Percentiles rank a stretch among this genome's conserved stretches.
Evolutionary conservation across 805 yeast species (phyloP).

Genomic region (Cyberlindnera maritima): DNA sequence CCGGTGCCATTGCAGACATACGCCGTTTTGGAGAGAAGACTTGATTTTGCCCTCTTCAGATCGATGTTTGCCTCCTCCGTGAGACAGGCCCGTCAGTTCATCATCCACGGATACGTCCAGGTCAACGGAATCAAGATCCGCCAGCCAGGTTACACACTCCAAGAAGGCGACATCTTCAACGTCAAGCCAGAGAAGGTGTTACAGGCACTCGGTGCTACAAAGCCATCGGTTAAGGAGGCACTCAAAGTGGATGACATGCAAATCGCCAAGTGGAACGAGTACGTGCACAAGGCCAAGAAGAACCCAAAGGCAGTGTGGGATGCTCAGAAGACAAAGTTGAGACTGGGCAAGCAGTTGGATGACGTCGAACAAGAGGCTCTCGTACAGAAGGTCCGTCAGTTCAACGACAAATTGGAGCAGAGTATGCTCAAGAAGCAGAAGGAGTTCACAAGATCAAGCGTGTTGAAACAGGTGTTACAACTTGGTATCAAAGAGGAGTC

Average conservation of each 20-base stretch:
- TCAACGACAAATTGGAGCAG: slow-evolving; percentile 18
- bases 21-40: slow-evolving; percentile 82
- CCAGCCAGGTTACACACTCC: slow-evolving; percentile 75
- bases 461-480: slow-evolving; percentile 15
- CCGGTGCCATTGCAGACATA: slow-evolving; percentile 88
- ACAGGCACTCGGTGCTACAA: slow-evolving; percentile 77
- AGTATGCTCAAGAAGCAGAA: slow-evolving; percentile 25
- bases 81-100: slow-evolving; percentile 90
- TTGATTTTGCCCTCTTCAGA: slow-evolving; percentile 88
- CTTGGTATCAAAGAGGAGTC: slow-evolving; percentile 18
- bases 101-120: slow-evolving; percentile 73
- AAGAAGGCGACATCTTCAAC: slow-evolving; percentile 83
- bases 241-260: slow-evolving; percentile 69
- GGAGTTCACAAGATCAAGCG: slow-evolving; percentile 21
- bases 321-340: slow-evolving; percentile 37
- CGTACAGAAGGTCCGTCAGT: slow-evolving; percentile 14
- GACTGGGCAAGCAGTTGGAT: slow-evolving; percentile 24
- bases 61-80: slow-evolving; percentile 90
- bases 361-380: slow-evolving; percentile 21
- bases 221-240: slow-evolving; percentile 72
- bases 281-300: slow-evolving; percentile 52
- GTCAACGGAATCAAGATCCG: slow-evolving; percentile 81
- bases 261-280: slow-evolving; percentile 71
- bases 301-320: slow-evolving; percentile 42
- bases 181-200: slow-evolving; percentile 86